These are phyloP conservation scores for Lenwebbia sp. DNA, from an alignment of 345 rosid species.

Conservation along the genomic window DNA sequence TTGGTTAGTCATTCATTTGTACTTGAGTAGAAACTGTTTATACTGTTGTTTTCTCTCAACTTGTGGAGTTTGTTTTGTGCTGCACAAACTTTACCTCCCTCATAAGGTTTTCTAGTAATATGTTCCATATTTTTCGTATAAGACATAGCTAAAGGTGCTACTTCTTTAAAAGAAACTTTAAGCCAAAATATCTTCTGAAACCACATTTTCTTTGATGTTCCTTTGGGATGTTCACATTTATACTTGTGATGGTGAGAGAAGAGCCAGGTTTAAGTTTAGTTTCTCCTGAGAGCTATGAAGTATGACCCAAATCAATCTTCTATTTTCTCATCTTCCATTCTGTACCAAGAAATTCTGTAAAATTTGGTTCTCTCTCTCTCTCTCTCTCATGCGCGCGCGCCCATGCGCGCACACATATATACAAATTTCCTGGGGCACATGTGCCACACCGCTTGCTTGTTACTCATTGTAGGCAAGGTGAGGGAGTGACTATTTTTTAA, in stretches of 20 bases:
- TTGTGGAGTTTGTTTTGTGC: neutral
- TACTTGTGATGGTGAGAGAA: neutral
- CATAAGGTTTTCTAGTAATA: neutral
- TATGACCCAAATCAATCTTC: neutral
- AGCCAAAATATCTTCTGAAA: neutral
- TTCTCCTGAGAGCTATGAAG: neutral
- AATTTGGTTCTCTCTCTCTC: neutral
- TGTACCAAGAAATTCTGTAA: too few relatives aligned
- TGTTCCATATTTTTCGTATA: neutral
- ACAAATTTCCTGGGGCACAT: neutral
- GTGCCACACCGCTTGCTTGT: neutral
- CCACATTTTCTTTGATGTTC: neutral
- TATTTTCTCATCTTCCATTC: neutral
- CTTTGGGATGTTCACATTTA: neutral
- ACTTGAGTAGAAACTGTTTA: neutral
- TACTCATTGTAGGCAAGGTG: neutral
- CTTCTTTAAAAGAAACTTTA: neutral
- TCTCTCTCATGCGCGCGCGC: neutral
- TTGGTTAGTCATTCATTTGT: constrained; percentile 36
- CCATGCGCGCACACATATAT: too few relatives aligned
- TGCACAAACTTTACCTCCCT: neutral
- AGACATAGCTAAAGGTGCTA: neutral
- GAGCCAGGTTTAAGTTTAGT: neutral
- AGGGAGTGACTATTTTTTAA: neutral
- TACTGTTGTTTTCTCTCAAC: neutral